Evolutionary conservation across 2,329 filamentous ascomycete species (phyloP), one percentile per base, ranked within the genome.

Genomic region (Fusarium xyrophilum): DNA sequence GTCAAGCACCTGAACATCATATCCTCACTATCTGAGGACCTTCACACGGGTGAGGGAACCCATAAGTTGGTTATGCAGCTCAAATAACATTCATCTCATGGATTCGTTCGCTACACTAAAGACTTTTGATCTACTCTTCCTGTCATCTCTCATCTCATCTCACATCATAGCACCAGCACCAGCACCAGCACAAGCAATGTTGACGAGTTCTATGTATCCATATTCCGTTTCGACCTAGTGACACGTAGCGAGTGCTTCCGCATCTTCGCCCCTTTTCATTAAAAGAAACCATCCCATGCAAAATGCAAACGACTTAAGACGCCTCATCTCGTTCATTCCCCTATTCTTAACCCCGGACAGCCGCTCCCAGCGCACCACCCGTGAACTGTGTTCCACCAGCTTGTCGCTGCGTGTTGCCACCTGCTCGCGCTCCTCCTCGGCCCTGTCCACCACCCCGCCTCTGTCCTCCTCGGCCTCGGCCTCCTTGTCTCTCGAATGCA

Each of bases 401-500:
- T 77, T 90, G 88, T 79, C 89, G 84, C 77, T 88, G 89, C 23
- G 83, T 78, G 78, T 87, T 86, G 65, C 86, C 87, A 63, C 85
- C 85, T 47, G 79, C 78, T 67, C 86, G 82, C 36, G 88, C 82
- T 56, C 89, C 89, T 43, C 89, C 88, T 42, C 88, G 81, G 50
- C 90, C 86, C 30, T 85, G 82, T 43, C 89, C 82, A 56, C 85
- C 83, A 42, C 91, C 89, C 65, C 90, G 87, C 23, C 81, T 88
- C 76, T 79, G 79, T 55, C 89, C 92, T 48, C 91, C 89, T 30
- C 90, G 87, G 65, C 91, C 90, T 69, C 91, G 87, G 60, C 92
- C 92, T 70, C 93, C 92, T 83, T 97, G 93, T 79, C 95, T 86
- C 85, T 97, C 94, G 82, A 98, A 98, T 30, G 93, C 95, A 76